Evolutionary conservation across 495 filamentous ascomycete genomes (phyloP).

Genomic region (Penicillium bialowiezense): DNA sequence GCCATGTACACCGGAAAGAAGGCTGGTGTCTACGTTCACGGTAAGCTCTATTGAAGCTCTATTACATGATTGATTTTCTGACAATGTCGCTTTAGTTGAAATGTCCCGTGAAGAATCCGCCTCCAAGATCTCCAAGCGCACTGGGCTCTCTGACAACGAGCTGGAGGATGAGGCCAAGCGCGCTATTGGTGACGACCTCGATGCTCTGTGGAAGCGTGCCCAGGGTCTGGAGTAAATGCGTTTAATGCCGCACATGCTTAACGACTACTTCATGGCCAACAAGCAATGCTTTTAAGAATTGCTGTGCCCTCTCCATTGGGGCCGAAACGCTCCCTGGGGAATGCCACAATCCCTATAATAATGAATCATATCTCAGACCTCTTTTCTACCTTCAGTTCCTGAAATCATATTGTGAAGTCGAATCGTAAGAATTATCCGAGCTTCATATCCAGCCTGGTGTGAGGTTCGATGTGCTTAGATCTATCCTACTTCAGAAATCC

Average conservation of each 20-base stretch:
- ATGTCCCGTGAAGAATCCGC: slow-evolving; percentile 34
- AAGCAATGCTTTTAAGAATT: too few species aligned
- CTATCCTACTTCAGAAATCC: too few species aligned
- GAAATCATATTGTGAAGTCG: too few species aligned
- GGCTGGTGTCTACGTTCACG: slow-evolving; percentile 53
- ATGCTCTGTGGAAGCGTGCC: slow-evolving; percentile 6
- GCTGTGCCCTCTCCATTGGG: too few species aligned
- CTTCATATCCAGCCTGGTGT: too few species aligned
- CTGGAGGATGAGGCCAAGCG: slow-evolving; percentile 30
- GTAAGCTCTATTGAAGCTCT: slow-evolving; percentile 29
- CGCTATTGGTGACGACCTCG: slow-evolving; percentile 33
- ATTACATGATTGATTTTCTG: not conserved
- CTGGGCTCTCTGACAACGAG: slow-evolving; percentile 14
- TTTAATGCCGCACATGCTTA: not conserved
- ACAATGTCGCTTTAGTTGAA: slow-evolving; percentile 23
- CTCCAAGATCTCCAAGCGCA: slow-evolving; percentile 33
- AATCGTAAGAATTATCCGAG: too few species aligned
- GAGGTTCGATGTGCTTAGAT: too few species aligned
- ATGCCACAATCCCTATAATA: too few species aligned
- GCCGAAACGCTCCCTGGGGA: too few species aligned
- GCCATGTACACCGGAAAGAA: slow-evolving; percentile 58
- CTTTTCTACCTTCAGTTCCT: too few species aligned
- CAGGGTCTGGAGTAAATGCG: not conserved
- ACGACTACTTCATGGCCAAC: too few species aligned
- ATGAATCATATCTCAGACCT: too few species aligned